Conservation (phyloP, 1,284 basidiomycete genomes). For the Tilletia walkeri region DNA sequence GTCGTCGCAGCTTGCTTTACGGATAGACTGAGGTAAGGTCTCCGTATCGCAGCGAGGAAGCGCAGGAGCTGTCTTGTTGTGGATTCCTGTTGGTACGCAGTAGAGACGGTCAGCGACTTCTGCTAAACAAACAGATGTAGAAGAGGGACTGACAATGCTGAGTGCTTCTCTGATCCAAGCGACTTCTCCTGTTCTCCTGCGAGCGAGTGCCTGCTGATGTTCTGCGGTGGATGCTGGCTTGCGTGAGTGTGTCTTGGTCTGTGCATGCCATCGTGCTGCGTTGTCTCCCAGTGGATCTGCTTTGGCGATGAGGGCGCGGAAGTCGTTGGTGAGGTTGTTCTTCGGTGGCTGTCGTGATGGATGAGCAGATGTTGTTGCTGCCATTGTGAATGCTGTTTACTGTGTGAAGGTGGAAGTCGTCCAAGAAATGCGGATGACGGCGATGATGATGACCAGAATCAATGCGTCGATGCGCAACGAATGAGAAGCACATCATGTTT, state of each 20-base stretch:
- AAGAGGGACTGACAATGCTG: constrained; percentile 34
- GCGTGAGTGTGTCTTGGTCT: neutral
- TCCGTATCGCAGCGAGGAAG: constrained; percentile 39
- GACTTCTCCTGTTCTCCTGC: constrained; percentile 8
- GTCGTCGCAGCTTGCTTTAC: neutral
- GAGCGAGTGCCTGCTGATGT: neutral
- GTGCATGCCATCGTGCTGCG: constrained; percentile 1
- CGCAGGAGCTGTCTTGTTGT: constrained; percentile 26
- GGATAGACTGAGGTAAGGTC: constrained; percentile 34
- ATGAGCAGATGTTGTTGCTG: too few relatives aligned
- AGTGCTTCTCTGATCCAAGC: constrained; percentile 34
- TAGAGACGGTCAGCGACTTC: neutral
- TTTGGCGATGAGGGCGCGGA: constrained; percentile 28
- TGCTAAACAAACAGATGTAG: constrained; percentile 17
- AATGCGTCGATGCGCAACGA: too few relatives aligned
- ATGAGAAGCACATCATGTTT: too few relatives aligned
- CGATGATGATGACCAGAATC: too few relatives aligned
- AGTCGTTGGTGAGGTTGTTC: constrained; percentile 30
- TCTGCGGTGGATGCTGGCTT: neutral
- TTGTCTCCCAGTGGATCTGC: neutral
- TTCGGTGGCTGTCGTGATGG: neutral
- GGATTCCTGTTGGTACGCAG: neutral
- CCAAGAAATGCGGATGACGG: too few relatives aligned
- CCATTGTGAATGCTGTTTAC: too few relatives aligned
- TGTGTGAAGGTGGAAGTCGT: too few relatives aligned